Evolutionary conservation across 2,329 filamentous ascomycete species (phyloP), one percentile per base, ranked within the genome.

Genomic region (Colletotrichum karsti): DNA sequence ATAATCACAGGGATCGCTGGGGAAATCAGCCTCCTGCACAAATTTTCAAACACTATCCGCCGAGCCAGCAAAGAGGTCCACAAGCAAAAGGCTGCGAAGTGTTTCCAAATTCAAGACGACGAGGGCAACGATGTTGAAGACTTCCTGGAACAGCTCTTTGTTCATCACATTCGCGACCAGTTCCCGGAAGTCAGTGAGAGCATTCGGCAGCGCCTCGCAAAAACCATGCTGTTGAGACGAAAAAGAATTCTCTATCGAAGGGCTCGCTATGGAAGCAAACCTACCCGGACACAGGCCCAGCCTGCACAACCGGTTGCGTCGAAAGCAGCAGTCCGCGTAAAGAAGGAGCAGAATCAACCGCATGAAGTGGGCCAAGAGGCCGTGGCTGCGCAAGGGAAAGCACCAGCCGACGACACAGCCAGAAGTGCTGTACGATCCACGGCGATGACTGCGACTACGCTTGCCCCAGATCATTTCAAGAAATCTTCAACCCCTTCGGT

Each of bases 1-100:
- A n/a, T n/a, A 2, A 2, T 41, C 5, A n/a, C 10, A 15, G 10
- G 12, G 63, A 70, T 6, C 41, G n/a, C 7, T 12, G 20, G 5
- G 7, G 48, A 66, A 12, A 69, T 65, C 33, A 66, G 26, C 3
- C 42, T 18, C 12, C 50, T 69, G 1, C 22, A 56, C 41, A 63
- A 9, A 10, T 22, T 63, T 22, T 55, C 35, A 15, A 63, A 57
- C 28, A 46, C 50, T 2, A 57, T 63, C 13, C 60, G 51, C n/a
- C 13, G 22, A 28, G 60, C 60, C 8, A 63, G 50, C 39, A 30
- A 37, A 26, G 39, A 48, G 1, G 6, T 24, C 10, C 33, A 63
- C 13, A 28, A 26, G 1, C 51, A 35, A 13, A 46, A 50, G 9
- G 50, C 60, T 15, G 20, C 28, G 15, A 48, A 2, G 4, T 1